Evolutionary conservation across 2,329 filamentous ascomycete genomes (phyloP), one percentile per base, ranked within the genome.

Genomic region (Paradendryphiella salina): DNA sequence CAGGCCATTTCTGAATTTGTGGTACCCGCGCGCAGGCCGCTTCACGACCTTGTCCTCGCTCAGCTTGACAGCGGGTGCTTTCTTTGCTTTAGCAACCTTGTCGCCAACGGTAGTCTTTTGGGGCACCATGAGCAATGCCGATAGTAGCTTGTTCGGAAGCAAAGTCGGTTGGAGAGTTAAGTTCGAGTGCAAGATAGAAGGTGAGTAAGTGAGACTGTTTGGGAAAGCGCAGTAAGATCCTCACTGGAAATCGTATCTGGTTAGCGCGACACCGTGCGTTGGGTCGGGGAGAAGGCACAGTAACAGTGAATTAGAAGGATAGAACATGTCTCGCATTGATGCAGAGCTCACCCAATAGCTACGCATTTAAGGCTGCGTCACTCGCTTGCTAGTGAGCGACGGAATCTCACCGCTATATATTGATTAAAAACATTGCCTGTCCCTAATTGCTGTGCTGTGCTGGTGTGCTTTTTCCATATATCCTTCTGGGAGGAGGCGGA

Each of bases 1-100:
- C 18, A 55, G 13, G 5, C 52, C 56, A 21, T 55, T 61, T 32
- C 38, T 39, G 42, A 57, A 62, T 10, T 38, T 62, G 38, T 56
- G 57, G 18, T 50, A 61, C 21, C 57, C 56, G 6, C 59, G 57
- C 3, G 36, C 32, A 18, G 54, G 54, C 5, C 57, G 50, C 46
- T 61, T 61, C 26, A 38, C 28, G 8, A 53, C 40, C 14, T 45
- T 43, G 17, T 48, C 17, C 4, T 26, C 34, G 10, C 13, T 49
- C 23, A 36, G 46, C 13, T 51, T 46, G 10, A 13, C 5, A 5
- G 11, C 5, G 11, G 28, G 10, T 9, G 20, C 35, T 7, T 48
- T 48, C 15, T 46, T 42, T n/a, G 37, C 17, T 29, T 29, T 34
- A 11, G 26, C 28, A 2, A 20, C 23, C 21, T 48, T 50, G 21